phyloP scores from a whole-genome alignment of 208 protist species.

The Wallacemonas sp. region DNA sequence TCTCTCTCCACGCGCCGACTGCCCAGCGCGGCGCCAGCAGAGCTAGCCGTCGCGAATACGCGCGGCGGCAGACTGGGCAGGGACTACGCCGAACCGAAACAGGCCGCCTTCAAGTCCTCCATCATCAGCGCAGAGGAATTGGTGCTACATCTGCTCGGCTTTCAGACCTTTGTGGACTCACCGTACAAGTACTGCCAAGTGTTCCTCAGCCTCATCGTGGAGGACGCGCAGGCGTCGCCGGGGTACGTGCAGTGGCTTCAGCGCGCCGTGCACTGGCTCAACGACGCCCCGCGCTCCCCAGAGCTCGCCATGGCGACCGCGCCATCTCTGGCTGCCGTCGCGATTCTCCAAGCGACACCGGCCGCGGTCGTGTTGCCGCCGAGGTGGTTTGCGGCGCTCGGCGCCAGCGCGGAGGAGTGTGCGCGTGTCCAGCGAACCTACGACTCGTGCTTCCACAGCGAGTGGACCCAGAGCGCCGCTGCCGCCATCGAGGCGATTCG shows the following conservation, averaged over 20 bases:
- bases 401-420: constrained; percentile 25
- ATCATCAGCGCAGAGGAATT: constrained; percentile 76
- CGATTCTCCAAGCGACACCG: constrained; percentile 47
- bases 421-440: constrained; percentile 24
- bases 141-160: constrained; percentile 74
- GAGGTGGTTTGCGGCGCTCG: constrained; percentile 61
- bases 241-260: constrained; percentile 55
- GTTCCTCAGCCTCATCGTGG: constrained; percentile 64
- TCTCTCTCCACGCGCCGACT: constrained; percentile 62
- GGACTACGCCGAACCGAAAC: no score
- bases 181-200: constrained; percentile 79
- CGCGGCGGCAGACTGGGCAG: no score
- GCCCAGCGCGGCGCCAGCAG: no score
- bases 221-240: constrained; percentile 24
- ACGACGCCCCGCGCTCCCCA: constrained; percentile 69
- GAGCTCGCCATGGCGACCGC: constrained; percentile 33
- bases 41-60: no score
- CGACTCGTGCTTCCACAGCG: constrained; percentile 10
- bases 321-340: constrained; percentile 58
- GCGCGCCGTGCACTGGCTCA: constrained; percentile 58
- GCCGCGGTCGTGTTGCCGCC: constrained; percentile 37
- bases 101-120: constrained; percentile 69
- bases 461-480: neutral
- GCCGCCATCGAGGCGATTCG: neutral
- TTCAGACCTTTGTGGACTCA: constrained; percentile 81